A percentile compares a stretch with the other conserved stretches of the same genome.
Conservation (phyloP, 768 basidiomycete genomes). For the Suillus occidentalis region DNA sequence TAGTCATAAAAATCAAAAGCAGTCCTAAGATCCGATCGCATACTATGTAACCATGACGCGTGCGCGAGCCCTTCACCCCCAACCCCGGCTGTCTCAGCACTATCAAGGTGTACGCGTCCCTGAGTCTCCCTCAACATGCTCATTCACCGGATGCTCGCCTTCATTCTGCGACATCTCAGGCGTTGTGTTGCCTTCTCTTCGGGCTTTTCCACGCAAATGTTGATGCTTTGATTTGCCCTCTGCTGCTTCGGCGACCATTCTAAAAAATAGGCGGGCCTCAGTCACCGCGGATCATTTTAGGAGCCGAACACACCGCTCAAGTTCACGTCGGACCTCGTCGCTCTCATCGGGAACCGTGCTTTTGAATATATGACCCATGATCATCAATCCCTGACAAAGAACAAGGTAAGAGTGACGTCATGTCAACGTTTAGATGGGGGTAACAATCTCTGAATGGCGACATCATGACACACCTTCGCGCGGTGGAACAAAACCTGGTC, state of each 20-base stretch:
- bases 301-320: constrained; percentile 71
- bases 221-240: constrained; percentile 65
- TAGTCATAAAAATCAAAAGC: constrained; percentile 1
- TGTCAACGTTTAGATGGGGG: constrained; percentile 2
- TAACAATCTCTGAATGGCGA: not conserved
- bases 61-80: not conserved
- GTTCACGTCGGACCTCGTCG: constrained; percentile 90
- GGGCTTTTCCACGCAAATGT: constrained; percentile 28
- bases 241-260: constrained; percentile 87
- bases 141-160: constrained; percentile 26
- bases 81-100: constrained; percentile 1
- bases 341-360: constrained; percentile 81
- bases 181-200: constrained; percentile 40
- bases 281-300: not conserved
- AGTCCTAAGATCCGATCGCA: not conserved
- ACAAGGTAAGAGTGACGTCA: not conserved
- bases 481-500: constrained; percentile 75
- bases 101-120: constrained; percentile 10
- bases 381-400: constrained; percentile 66
- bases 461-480: constrained; percentile 63
- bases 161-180: constrained; percentile 33
- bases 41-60: not conserved
- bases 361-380: constrained; percentile 91
- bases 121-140: constrained; percentile 7
- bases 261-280: constrained; percentile 25